These are phyloP conservation scores for Mangifera indica DNA, from an alignment of 345 rosid species.

Conservation along the genomic window DNA sequence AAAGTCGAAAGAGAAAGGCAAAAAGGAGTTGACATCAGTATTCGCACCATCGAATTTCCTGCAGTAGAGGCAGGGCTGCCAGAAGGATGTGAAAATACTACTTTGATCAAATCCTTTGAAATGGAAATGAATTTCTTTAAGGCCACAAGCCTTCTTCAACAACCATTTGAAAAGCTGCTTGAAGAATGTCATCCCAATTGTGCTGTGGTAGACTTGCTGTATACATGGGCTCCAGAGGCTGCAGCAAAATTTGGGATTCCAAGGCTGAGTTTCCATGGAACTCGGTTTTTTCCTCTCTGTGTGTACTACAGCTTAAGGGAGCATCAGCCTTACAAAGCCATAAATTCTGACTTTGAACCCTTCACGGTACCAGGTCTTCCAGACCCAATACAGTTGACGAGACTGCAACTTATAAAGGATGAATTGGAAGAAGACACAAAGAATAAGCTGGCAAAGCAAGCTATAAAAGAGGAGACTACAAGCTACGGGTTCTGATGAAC, in stretches of 20 bases:
- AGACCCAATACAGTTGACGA: slow-evolving; percentile 24
- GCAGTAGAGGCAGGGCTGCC: slow-evolving; percentile 35
- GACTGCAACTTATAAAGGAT: slow-evolving; percentile 14
- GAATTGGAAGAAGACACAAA: neutral
- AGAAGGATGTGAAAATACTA: slow-evolving; percentile 27
- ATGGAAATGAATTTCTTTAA: neutral
- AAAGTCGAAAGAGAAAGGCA: slow-evolving; percentile 28
- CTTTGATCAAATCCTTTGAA: neutral
- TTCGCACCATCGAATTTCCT: slow-evolving; percentile 34
- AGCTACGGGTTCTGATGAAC: slow-evolving; percentile 23
- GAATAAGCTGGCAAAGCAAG: neutral
- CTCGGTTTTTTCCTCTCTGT: slow-evolving; percentile 26
- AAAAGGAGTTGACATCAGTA: slow-evolving; percentile 17
- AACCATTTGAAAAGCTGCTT: slow-evolving; percentile 19
- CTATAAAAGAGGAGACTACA: slow-evolving; percentile 1
- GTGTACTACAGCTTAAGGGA: neutral
- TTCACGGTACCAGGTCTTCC: slow-evolving; percentile 37
- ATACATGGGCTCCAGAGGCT: slow-evolving; percentile 33
- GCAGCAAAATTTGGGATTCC: slow-evolving; percentile 38
- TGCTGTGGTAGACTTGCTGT: slow-evolving; percentile 30
- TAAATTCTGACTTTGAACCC: slow-evolving; percentile 32
- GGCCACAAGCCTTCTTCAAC: slow-evolving; percentile 10
- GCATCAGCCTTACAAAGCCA: slow-evolving; percentile 23
- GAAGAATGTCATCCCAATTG: slow-evolving; percentile 38
- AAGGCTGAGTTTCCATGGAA: slow-evolving; percentile 37